Conservation (phyloP, 208 protist species). For the Trypanosomatidae sp. region DNA sequence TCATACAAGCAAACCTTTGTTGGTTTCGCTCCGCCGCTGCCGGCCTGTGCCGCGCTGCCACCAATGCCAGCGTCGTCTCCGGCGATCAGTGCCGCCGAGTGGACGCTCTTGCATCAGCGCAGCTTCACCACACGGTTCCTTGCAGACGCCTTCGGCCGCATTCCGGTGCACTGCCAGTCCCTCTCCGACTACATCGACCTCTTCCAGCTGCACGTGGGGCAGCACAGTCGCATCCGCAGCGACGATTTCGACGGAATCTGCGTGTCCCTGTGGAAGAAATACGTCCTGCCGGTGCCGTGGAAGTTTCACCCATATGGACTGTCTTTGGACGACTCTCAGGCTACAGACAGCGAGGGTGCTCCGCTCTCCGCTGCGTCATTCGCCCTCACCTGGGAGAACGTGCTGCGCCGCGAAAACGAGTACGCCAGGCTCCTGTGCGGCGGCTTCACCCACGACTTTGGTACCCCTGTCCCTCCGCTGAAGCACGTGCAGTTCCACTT, state of each 20-base stretch:
- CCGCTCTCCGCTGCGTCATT: not conserved
- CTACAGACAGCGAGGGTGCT: not conserved
- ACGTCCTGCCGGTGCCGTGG: constrained; percentile 52
- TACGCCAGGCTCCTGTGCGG: constrained; percentile 36
- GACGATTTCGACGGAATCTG: constrained; percentile 64
- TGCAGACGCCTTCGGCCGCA: constrained; percentile 35
- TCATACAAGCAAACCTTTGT: constrained; percentile 56
- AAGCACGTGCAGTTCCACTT: constrained; percentile 57
- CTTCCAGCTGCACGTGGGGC: constrained; percentile 74
- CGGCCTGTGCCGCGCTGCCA: not conserved
- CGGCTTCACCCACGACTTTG: constrained; percentile 57
- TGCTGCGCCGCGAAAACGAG: constrained; percentile 60
- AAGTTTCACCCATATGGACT: constrained; percentile 36
- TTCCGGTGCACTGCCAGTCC: constrained; percentile 38
- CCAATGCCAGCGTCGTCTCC: constrained; percentile 4
- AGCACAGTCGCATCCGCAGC: constrained; percentile 55
- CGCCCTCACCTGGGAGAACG: constrained; percentile 43
- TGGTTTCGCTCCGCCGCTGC: constrained; percentile 46
- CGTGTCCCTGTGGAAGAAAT: constrained; percentile 58
- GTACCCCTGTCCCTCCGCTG: constrained; percentile 49
- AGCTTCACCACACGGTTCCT: constrained; percentile 52
- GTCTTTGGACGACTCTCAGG: not conserved
- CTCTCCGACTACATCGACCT: constrained; percentile 65
- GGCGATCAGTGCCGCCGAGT: constrained; percentile 21
- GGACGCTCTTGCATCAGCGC: constrained; percentile 38